Evolutionary conservation across 345 rosid species (phyloP), one percentile per base, ranked within the genome.

Genomic region (Citrus cavaleriei): DNA sequence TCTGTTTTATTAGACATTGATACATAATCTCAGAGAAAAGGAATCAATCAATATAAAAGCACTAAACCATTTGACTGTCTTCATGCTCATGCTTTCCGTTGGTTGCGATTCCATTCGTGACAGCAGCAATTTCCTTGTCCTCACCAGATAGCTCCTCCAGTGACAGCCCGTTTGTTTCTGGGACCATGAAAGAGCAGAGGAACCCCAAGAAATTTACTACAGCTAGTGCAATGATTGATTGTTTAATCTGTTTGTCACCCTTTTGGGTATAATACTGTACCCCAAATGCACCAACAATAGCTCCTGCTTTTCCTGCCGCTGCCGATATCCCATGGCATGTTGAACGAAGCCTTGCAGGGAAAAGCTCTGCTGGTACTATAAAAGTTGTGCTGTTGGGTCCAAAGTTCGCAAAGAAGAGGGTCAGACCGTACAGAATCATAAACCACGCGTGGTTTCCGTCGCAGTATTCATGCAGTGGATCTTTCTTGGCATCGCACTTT

Each of bases 321-420:
- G 91, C 91, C 0, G 90, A 88, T 34, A 91, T 85, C 22, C 95
- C 95, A 18, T 91, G 93, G 81, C 92, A 91, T 7, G 89, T 89
- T 2, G 91, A 87, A 10, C 91, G 83, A 42, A 91, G 58, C 79
- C 90, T 88, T 34, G 93, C 92, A 2, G 91, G 93, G 70, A 88
- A 91, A 30, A 90, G 78, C 88, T 90, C 93, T 0, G 92, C 93
- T 0, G 93, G 95, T 2, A 91, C 85, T 5, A 91, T 80, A 78
- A 91, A 91, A 40, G 93, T 91, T 28, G 93, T 90, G 80, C 88
- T 81, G 40, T 91, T 91, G 63, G 95, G 95, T 8, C 95, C 90
- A 25, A 91, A 91, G 81, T 91, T 91, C 0, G 90, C 86, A 27
- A 90, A 93, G 77, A 93, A 93, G 55, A 92, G 79, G 0, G 91